Evolutionary conservation across 2,329 filamentous ascomycete species (phyloP), one percentile per base, ranked within the genome.

Genomic region (Mariannaea sp.): DNA sequence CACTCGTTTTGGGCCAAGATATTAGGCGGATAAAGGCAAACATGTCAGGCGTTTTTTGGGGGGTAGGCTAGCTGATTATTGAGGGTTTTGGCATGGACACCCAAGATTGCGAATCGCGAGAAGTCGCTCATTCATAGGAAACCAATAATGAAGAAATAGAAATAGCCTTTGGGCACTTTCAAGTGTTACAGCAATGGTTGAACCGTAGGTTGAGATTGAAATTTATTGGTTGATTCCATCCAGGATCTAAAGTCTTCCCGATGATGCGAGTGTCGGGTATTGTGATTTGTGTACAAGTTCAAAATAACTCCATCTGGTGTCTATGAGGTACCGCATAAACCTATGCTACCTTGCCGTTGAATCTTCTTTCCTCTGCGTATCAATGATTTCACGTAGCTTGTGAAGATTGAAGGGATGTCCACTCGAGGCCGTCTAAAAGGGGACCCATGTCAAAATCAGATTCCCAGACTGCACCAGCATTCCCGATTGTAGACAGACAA

Each of bases 1-100:
- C 55, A 57, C 57, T 65, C 61, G 53, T 55, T 64, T 59, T 44
- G 49, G 49, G 27, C 53, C 45, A 46, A 55, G 61, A 64, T 64
- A 65, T 51, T 53, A 56, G 41, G 53, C 58, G 17, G 33, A 40
- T 14, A 39, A 26, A 32, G 61, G 58, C 56, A 60, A 47, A 62
- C 53, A 62, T 40, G 40, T 45, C 46, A 40, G 62, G 62, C 59
- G 62, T 62, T 62, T 7, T n/a, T n/a, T n/a, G n/a, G n/a, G 30
- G 27, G 44, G 51, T 41, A 24, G 22, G 22, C 22, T 24, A 24
- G 22, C 22, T 30, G 46, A 58, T 13, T 48, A 40, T 27, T 44
- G 42, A 20, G 44, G 40, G 40, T 35, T 60, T 24, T 49, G 47
- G 50, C 30, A 52, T 39, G 39, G 51, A 51, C 46, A 53, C 44